Percentiles rank a stretch among this genome's conserved stretches.
These are phyloP conservation scores for Aspergillus latus DNA, from an alignment of 2,329 filamentous ascomycete genomes.

Conservation along the genomic window DNA sequence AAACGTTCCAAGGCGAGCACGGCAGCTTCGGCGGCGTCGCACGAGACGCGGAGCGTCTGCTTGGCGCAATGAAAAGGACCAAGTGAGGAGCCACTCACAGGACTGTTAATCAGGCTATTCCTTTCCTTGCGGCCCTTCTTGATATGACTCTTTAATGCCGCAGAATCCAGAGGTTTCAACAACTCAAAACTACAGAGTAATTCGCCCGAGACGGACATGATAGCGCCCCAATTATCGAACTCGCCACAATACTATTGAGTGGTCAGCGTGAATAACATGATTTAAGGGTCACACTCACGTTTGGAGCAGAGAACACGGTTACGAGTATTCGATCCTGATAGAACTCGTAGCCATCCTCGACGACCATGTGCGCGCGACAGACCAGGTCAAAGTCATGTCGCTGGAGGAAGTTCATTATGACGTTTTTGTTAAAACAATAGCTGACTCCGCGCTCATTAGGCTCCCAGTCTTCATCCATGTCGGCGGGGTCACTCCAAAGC, in stretches of 20 bases:
- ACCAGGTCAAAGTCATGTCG: slow-evolving; percentile 96
- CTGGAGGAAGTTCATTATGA: slow-evolving; percentile 93
- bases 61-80: slow-evolving; percentile 22
- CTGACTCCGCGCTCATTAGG: slow-evolving; percentile 95
- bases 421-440: slow-evolving; percentile 97
- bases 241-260: slow-evolving; percentile 85
- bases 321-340: slow-evolving; percentile 94
- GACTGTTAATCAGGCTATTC: slow-evolving; percentile 93
- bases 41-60: slow-evolving; percentile 21
- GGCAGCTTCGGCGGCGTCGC: slow-evolving; percentile 25
- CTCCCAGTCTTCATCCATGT: slow-evolving; percentile 98
- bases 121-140: slow-evolving; percentile 96
- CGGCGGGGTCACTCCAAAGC: slow-evolving; percentile 94
- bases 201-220: slow-evolving; percentile 95
- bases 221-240: slow-evolving; percentile 98
- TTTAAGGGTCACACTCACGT: slow-evolving; percentile 61
- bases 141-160: slow-evolving; percentile 95
- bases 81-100: slow-evolving; percentile 62
- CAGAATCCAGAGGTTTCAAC: slow-evolving; percentile 92
- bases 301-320: slow-evolving; percentile 95
- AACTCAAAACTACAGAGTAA: slow-evolving; percentile 96
- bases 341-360: slow-evolving; percentile 98
- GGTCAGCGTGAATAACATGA: slow-evolving; percentile 24
- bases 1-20: slow-evolving; percentile 12
- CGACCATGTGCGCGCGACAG: slow-evolving; percentile 97